Base-by-base conservation (phyloP, 2,329 filamentous ascomycete species). In the Chaetomium strumarium region DNA sequence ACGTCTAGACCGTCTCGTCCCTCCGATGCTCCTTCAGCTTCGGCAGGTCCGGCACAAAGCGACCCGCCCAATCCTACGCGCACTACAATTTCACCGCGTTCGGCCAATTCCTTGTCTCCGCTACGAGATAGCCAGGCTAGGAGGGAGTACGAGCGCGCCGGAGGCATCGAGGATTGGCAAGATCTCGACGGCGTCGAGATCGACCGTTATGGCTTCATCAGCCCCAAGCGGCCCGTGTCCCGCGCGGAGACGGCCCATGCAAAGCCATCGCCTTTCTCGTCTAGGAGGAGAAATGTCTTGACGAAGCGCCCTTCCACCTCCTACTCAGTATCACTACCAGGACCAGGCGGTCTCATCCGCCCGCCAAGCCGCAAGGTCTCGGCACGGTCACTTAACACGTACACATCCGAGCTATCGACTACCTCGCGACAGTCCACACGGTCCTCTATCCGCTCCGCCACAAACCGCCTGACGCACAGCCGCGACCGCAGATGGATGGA, bases 131-230 rank as follows among this genome's bases (percentile, higher is more conserved):
- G 61, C 47, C 62, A 60, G 43, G 34, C 62, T 47, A 64, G 68
- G 55, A 63, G 65, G 60, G 68, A 69, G 45, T 72, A 73, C 55
- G 76, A 81, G 61, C 67, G 77, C 38, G 79, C 78, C 13, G 79
- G 80, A 43, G 79, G 80, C 14, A 70, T 84, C 17, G 83, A 86
- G 64, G 82, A 86, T 62, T 86, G 81, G 82, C 78, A 85, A 61
- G 79, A 85, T 58, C 70, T 86, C 2, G 71, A 81, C 49, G 79
- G 75, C 31, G 73, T 71, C 46, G 77, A 82, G 64, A 78, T 86
- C 56, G 83, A 86, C 68, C 77, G 83, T 63, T 86, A 85, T 63
- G 83, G 83, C 55, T 86, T 86, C 68, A 86, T 86, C 61, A 75
- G 67, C 48, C 64, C 70, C 40, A 73, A 72, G 14, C 72, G 71